Evolutionary conservation across 169 alveolate species (phyloP), one percentile per base, ranked within the genome.

Genomic region (Plasmodium gaboni): DNA sequence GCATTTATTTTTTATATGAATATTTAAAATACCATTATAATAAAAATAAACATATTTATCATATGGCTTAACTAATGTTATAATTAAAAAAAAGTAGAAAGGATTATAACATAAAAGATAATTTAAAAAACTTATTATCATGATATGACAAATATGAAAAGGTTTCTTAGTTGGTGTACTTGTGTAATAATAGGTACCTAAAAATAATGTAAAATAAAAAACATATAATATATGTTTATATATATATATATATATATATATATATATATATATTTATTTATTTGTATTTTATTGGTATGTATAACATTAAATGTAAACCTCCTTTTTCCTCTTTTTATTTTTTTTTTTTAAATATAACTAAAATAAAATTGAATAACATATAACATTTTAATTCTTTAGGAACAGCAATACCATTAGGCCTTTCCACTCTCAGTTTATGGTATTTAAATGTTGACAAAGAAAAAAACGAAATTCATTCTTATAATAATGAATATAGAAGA

Each of bases 401-500:
- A 2, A 86, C 92, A 22, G 13, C 73, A 63, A 46, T 86, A 46
- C 92, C 92, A 0, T 10, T 86, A 26, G 87, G 86, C 57, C 26
- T 86, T 6, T 59, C 87, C 5, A 22, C 87, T 12, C 15, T 86
- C 19, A 86, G 92, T 32, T 55, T 86, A 19, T 71, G 87, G 32
- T 86, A 86, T 51, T 32, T 86, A 15, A 71, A 86, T 38, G 72
- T 86, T 10, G 92, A 86, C 28, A 61, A 71, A n/a, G 87, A 69
- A 44, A 86, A 71, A 22, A 71, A 69, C 12, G 32, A 48, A 46
- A 51, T 70, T 7, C 92, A 86, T 42, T 12, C 74, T 4, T 86
- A 70, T 32, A 86, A 86, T 65, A 71, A 86, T 24, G 92, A 86
- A 68, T 86, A 86, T 65, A 65, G 92, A 9, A 61, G 60, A 73